phyloP scores from a whole-genome alignment of 805 yeast genomes.

The Debaryomyces castellii region DNA sequence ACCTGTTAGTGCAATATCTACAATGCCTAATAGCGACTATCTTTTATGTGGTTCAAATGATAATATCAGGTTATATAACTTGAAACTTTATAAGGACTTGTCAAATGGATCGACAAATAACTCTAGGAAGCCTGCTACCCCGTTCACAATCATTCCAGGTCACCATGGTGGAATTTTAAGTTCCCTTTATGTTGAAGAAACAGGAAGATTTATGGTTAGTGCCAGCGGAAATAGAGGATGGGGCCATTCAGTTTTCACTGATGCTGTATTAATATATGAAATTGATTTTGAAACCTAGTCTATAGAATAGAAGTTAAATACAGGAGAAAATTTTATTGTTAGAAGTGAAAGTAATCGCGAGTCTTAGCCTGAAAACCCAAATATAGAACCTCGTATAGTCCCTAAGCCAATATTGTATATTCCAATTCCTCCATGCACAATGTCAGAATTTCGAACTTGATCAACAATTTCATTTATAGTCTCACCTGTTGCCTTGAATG shows the following conservation, averaged over 20 bases:
- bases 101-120: slow-evolving; percentile 17
- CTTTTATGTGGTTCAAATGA: slow-evolving; percentile 87
- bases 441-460: slow-evolving; percentile 15
- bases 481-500: slow-evolving; percentile 9
- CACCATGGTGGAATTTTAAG: slow-evolving; percentile 93
- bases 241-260: slow-evolving; percentile 78
- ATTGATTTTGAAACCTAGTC: slow-evolving; percentile 46
- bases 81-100: slow-evolving; percentile 45
- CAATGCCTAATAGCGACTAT: slow-evolving; percentile 80
- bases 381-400: slow-evolving; percentile 26
- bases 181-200: slow-evolving; percentile 76
- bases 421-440: slow-evolving; percentile 15
- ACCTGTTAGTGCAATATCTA: slow-evolving; percentile 75
- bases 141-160: slow-evolving; percentile 91
- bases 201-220: slow-evolving; percentile 83
- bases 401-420: slow-evolving; percentile 37
- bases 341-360: not conserved
- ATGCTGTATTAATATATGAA: slow-evolving; percentile 79
- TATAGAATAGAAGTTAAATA: slow-evolving; percentile 6
- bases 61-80: slow-evolving; percentile 83
- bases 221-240: slow-evolving; percentile 96
- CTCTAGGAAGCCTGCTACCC: slow-evolving; percentile 50
- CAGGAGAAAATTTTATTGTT: not conserved
- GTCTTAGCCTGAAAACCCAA: slow-evolving; percentile 15
- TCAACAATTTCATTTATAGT: slow-evolving; percentile 11